phyloP scores from a whole-genome alignment of 2,329 filamentous ascomycete species.

The Fusarium fracticaudum region DNA sequence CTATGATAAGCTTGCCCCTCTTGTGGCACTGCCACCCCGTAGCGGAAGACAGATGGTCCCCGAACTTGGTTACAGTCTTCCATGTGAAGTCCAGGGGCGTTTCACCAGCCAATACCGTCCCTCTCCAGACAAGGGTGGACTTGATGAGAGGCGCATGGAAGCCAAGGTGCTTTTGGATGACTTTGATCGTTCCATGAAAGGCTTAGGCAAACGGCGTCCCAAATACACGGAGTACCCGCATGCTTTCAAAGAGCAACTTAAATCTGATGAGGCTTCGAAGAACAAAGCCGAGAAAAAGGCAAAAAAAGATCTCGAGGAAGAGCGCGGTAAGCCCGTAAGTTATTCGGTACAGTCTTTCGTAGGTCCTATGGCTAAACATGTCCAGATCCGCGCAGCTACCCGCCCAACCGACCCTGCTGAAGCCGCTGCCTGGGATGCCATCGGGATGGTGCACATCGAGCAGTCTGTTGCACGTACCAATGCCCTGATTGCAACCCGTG shows the following conservation, averaged over 20 bases:
- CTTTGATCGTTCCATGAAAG: conserved; percentile 54
- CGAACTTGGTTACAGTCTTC: conserved; percentile 51
- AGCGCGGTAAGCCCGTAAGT: conserved; percentile 52
- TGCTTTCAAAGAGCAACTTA: conserved; percentile 58
- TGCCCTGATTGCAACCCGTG: conserved; percentile 55
- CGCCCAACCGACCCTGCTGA: conserved; percentile 58
- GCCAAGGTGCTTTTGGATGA: conserved; percentile 52
- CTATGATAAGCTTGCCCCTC: conserved; percentile 56
- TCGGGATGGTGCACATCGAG: conserved; percentile 61
- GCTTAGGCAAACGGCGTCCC: conserved; percentile 54
- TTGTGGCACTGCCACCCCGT: conserved; percentile 53
- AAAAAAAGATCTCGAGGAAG: conserved; percentile 54
- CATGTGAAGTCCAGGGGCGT: conserved; percentile 56
- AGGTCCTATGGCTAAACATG: background rate
- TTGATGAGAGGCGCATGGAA: conserved; percentile 55
- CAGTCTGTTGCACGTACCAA: conserved; percentile 50
- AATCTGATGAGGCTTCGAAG: conserved; percentile 56
- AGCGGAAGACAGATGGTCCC: conserved; percentile 52
- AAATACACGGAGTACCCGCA: conserved; percentile 60
- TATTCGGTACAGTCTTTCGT: background rate
- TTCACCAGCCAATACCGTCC: conserved; percentile 55
- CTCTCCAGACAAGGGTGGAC: conserved; percentile 50
- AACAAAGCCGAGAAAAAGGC: conserved; percentile 58
- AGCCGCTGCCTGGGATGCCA: conserved; percentile 63
- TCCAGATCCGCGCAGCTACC: conserved; percentile 52